Evolutionary conservation across 495 filamentous ascomycete species (phyloP), one percentile per base, ranked within the genome.

Genomic region (Chaetomium fimeti): DNA sequence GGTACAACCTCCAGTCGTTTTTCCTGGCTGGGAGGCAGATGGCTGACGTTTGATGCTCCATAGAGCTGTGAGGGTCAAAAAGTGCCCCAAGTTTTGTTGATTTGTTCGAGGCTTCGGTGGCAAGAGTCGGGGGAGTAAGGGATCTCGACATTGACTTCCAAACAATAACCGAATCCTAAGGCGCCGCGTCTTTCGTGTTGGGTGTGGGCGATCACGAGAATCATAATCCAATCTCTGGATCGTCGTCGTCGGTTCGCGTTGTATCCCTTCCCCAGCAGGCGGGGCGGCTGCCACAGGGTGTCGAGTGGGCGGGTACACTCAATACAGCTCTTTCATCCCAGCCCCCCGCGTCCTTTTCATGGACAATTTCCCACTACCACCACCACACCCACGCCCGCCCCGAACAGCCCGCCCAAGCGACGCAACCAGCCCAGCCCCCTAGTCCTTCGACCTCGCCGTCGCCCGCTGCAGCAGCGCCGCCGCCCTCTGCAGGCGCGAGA

Each of bases 401-500:
- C 40, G 13, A 16, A 43, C 40, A 16, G 22, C 48, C 24, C 48
- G 8, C 24, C 1, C 22, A 18, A 27, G 8, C 56, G 57, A 48
- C 53, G 7, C 27, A 1, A 57, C 48, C 20, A 53, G 15, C 32
- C 43, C 27, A 18, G 52, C 18, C 38, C 57, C 60, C 66, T 71
- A 69, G 57, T 61, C 62, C 64, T 61, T 62, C 20, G 61, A 64
- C 36, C 56, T 49, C 3, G 49, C 40, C 67, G 62, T 47, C 61
- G 61, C 56, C 20, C 68, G 60, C n/a, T 69, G 66, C 5, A 73
- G 61, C 25, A 73, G 47, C 7, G 62, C 65, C 48, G 69, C 64
- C 5, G 71, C 71, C 38, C 71, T 63, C 48, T 64, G 66, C 16
- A 73, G 62, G 28, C 71, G 63, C 3, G 63, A 61, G 53, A 64